These are phyloP conservation scores for Candida ponderosae DNA, from an alignment of 805 yeast species.

Conservation along the genomic window DNA sequence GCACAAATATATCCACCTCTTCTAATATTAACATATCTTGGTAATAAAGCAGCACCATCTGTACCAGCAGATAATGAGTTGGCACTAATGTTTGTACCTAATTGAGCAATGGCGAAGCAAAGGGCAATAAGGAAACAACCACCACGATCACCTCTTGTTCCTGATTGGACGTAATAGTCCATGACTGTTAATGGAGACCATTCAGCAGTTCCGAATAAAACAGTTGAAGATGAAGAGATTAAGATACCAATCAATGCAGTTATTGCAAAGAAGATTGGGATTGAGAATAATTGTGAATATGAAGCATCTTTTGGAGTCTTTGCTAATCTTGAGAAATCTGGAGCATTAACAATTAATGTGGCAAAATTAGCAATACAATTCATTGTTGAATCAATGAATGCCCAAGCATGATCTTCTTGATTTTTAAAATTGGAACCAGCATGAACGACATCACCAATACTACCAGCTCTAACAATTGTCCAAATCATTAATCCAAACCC, in stretches of 20 bases:
- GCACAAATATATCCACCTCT: conserved; percentile 72
- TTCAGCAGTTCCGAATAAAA: conserved; percentile 56
- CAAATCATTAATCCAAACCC: conserved; percentile 79
- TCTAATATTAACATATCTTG: conserved; percentile 59
- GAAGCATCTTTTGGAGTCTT: conserved; percentile 35
- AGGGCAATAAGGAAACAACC: conserved; percentile 69
- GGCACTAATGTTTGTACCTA: conserved; percentile 69
- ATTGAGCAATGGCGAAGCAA: conserved; percentile 65
- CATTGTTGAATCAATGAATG: conserved; percentile 64
- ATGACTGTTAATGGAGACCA: conserved; percentile 86
- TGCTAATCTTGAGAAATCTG: conserved; percentile 77
- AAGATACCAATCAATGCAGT: conserved; percentile 76
- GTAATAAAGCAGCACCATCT: conserved; percentile 57
- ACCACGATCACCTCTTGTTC: conserved; percentile 52
- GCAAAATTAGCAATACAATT: conserved; percentile 75
- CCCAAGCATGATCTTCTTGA: conserved; percentile 64
- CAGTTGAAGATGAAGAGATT: conserved; percentile 58
- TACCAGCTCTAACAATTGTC: conserved; percentile 70
- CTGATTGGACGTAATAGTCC: conserved; percentile 48
- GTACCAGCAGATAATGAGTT: conserved; percentile 64
- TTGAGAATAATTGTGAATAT: conserved; percentile 47
- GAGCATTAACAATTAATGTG: conserved; percentile 71
- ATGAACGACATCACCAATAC: conserved; percentile 57
- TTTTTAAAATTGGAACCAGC: conserved; percentile 20
- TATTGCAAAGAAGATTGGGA: conserved; percentile 65